Conservation (phyloP, 345 rosid species). For the Citrus maxima region DNA sequence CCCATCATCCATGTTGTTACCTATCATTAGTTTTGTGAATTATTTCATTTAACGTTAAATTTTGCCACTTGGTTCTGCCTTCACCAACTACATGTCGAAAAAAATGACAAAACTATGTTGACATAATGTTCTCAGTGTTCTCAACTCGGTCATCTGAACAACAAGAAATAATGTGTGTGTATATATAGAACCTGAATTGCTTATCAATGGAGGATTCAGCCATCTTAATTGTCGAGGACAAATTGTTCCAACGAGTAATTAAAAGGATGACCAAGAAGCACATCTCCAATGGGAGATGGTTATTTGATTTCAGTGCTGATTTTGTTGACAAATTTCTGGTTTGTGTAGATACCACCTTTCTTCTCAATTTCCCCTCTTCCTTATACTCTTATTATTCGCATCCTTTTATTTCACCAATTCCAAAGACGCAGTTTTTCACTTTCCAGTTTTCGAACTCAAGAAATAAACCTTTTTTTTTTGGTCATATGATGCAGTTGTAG, state of each 20-base stretch:
- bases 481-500: too few relatives aligned
- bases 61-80: background rate
- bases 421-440: background rate
- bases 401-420: background rate
- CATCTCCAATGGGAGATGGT: conserved; percentile 6
- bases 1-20: too few relatives aligned
- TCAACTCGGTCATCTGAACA: background rate
- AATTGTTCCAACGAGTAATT: background rate
- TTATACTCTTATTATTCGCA: background rate
- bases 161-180: too few relatives aligned
- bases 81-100: background rate
- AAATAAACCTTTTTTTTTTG: too few relatives aligned
- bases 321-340: background rate
- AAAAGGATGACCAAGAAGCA: conserved; percentile 4
- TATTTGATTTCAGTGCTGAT: conserved; percentile 5
- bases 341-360: background rate
- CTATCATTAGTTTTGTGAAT: too few relatives aligned
- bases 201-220: background rate
- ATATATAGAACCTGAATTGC: background rate
- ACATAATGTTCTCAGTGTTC: conserved; percentile 16
- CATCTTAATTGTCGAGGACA: background rate
- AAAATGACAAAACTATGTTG: conserved; percentile 26
- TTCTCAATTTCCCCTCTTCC: background rate
- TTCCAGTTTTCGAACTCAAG: too few relatives aligned
- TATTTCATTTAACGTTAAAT: background rate